Percentiles rank a stretch among this genome's conserved stretches.
Evolutionary conservation across 164 flowering plant species (phyloP).

Genomic region (Chloranthus sessilifolius): DNA sequence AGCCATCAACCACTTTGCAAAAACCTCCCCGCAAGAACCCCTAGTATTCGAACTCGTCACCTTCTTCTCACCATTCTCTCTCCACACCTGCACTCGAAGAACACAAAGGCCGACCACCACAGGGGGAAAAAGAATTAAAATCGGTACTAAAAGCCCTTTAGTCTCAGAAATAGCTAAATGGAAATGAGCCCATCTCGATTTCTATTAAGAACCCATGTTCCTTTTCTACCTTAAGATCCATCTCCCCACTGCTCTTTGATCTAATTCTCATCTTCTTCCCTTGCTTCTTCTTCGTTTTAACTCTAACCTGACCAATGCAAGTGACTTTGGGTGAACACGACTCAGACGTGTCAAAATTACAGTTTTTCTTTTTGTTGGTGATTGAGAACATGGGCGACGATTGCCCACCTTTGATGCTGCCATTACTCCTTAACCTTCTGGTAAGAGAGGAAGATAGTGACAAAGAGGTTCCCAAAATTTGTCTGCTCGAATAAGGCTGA

Average conservation of each 20-base stretch:
- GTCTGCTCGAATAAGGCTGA: slow-evolving; percentile 40
- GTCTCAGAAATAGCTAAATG: slow-evolving; percentile 77
- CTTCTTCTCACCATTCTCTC: slow-evolving; percentile 16
- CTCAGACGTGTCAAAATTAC: too few relatives aligned
- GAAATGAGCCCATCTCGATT: slow-evolving; percentile 77
- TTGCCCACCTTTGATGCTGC: too few relatives aligned
- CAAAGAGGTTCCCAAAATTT: slow-evolving; percentile 27
- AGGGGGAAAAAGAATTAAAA: too few relatives aligned
- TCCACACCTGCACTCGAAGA: slow-evolving; percentile 23
- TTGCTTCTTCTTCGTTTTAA: slow-evolving; percentile 71
- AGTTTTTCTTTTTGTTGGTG: too few relatives aligned
- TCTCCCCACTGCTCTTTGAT: slow-evolving; percentile 42
- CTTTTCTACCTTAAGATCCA: slow-evolving; percentile 41
- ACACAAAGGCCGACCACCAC: slow-evolving; percentile 42
- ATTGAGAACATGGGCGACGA: too few relatives aligned
- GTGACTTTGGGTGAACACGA: too few relatives aligned
- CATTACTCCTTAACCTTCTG: too few relatives aligned
- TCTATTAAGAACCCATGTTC: slow-evolving; percentile 33
- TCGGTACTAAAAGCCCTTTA: too few relatives aligned
- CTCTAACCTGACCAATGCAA: slow-evolving; percentile 78
- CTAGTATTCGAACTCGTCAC: not conserved
- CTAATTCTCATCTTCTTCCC: slow-evolving; percentile 41
- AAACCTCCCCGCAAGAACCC: slow-evolving; percentile 55
- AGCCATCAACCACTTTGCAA: slow-evolving; percentile 64
- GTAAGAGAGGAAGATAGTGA: slow-evolving; percentile 59